Conservation (phyloP, 306 rosid species). For the Argentina anserina region DNA sequence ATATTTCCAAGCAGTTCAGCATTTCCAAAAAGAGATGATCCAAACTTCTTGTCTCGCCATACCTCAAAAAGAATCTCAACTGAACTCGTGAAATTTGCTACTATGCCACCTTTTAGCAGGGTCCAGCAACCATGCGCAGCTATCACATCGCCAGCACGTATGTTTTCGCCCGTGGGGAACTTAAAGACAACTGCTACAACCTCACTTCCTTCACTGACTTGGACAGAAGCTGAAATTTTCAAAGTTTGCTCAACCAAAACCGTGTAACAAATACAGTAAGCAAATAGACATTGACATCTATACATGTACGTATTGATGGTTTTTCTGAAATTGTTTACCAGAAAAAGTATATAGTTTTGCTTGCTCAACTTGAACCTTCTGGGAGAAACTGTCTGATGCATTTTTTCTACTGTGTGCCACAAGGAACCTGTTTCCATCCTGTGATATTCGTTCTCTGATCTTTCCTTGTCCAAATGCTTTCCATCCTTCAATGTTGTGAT, state of each 20-base stretch:
- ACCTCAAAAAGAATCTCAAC: constrained; percentile 64
- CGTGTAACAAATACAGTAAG: not conserved
- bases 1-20: not conserved
- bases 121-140: constrained; percentile 71
- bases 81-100: constrained; percentile 47
- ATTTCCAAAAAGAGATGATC: not conserved
- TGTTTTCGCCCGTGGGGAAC: constrained; percentile 26
- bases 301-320: not conserved
- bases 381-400: constrained; percentile 52
- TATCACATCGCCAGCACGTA: constrained; percentile 41
- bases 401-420: constrained; percentile 42
- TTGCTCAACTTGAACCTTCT: constrained; percentile 48
- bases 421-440: constrained; percentile 59
- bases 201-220: constrained; percentile 63
- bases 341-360: constrained; percentile 51
- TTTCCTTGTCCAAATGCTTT: constrained; percentile 46
- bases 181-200: constrained; percentile 45
- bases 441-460: constrained; percentile 41
- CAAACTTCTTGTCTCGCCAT: not conserved
- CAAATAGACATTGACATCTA: not conserved
- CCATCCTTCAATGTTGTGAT: constrained; percentile 57
- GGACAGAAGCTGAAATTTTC: constrained; percentile 56
- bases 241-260: not conserved
- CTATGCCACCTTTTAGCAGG: constrained; percentile 66
- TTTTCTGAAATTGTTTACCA: constrained; percentile 33